Evolutionary conservation across 257 asterid genomes (phyloP).

Genomic region (Orobanche coerulescens): DNA sequence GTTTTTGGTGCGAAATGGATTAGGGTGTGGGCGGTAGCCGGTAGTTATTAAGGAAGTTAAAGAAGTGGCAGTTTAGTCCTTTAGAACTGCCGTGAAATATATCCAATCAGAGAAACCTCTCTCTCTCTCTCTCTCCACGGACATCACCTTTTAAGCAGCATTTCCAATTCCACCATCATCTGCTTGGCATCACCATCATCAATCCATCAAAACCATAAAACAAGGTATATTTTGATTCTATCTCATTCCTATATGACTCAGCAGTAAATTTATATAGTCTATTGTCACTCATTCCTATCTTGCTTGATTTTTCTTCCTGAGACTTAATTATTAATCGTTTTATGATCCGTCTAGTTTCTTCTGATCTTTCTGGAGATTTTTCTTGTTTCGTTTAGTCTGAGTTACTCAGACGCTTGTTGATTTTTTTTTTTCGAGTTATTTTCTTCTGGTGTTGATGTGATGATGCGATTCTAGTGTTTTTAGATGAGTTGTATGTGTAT

Average conservation of each 20-base stretch:
- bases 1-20: not conserved
- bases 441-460: not conserved
- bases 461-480: not conserved
- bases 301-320: no score
- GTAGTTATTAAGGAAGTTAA: slow-evolving; percentile 18
- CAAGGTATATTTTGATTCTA: no score
- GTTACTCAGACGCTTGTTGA: not conserved
- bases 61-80: slow-evolving; percentile 28
- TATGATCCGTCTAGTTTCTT: not conserved
- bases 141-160: not conserved
- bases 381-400: not conserved
- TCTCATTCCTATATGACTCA: no score
- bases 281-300: no score
- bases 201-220: no score
- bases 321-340: no score
- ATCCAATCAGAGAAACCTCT: slow-evolving; percentile 2
- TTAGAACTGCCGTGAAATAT: not conserved
- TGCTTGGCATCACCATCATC: no score
- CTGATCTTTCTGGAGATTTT: not conserved
- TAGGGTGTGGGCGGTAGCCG: slow-evolving; percentile 1
- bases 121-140: not conserved
- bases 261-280: no score
- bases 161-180: no score
- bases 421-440: not conserved
- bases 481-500: not conserved